Conservation (phyloP, 2,329 filamentous ascomycete genomes). For the Sarocladium brachiariae region DNA sequence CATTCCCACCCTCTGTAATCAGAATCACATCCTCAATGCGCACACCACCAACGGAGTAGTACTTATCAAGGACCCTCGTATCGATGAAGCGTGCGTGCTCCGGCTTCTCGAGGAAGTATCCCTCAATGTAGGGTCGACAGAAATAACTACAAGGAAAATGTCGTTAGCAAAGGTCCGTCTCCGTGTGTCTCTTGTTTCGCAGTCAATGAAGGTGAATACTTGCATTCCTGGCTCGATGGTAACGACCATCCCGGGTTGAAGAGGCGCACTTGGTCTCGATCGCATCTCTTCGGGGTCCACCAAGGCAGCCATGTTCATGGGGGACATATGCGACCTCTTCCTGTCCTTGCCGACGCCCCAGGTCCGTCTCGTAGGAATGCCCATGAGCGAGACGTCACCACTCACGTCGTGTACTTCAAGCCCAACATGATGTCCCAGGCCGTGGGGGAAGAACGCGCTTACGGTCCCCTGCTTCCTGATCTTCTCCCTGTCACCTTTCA, state of each 20-base stretch:
- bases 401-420: conserved; percentile 58
- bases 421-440: conserved; percentile 58
- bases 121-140: conserved; percentile 64
- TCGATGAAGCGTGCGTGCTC: conserved; percentile 60
- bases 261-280: conserved; percentile 4
- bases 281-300: conserved; percentile 16
- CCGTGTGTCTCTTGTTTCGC: no score
- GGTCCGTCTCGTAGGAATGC: conserved; percentile 16
- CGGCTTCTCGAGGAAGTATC: conserved; percentile 54
- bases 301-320: conserved; percentile 27
- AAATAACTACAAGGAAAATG: conserved; percentile 52
- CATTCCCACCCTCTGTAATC: conserved; percentile 68
- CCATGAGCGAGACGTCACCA: conserved; percentile 29
- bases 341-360: conserved; percentile 32
- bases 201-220: conserved; percentile 18
- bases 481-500: conserved; percentile 56
- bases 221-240: conserved; percentile 73
- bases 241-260: conserved; percentile 56
- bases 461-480: conserved; percentile 42
- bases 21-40: conserved; percentile 89
- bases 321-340: conserved; percentile 31
- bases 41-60: conserved; percentile 78
- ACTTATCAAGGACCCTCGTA: conserved; percentile 54
- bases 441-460: conserved; percentile 60
- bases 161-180: not conserved